A percentile compares a stretch with the other conserved stretches of the same genome.
Conservation (phyloP, 352 stramenopile species). For the Paralagenidium karlingii region DNA sequence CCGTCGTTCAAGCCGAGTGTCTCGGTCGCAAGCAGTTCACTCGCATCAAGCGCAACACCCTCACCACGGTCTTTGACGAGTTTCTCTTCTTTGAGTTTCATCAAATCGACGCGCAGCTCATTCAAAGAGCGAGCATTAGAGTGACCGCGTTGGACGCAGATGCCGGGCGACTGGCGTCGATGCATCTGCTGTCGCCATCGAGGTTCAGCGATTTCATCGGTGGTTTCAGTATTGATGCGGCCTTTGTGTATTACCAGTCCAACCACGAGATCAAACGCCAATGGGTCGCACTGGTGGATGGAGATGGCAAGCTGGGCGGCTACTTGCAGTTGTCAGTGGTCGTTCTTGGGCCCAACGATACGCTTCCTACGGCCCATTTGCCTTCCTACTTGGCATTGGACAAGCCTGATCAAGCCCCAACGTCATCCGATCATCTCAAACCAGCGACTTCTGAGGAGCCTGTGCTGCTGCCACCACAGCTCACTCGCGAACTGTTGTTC, state of each 20-base stretch:
- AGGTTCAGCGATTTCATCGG: constrained; percentile 74
- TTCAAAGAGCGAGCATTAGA: constrained; percentile 64
- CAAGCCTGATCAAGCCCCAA: constrained; percentile 19
- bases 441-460: constrained; percentile 9
- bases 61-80: constrained; percentile 86
- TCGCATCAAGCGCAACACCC: constrained; percentile 68
- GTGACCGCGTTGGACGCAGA: constrained; percentile 80
- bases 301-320: no score
- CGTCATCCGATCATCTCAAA: not conserved
- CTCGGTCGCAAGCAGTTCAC: constrained; percentile 72
- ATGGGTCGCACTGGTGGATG: constrained; percentile 86
- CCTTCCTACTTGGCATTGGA: constrained; percentile 22
- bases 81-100: constrained; percentile 83
- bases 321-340: constrained; percentile 82
- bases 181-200: constrained; percentile 9
- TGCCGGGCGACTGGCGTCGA: constrained; percentile 14
- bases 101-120: constrained; percentile 55
- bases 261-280: constrained; percentile 83
- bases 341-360: constrained; percentile 76
- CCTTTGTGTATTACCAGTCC: constrained; percentile 72
- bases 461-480: constrained; percentile 66
- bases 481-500: constrained; percentile 56
- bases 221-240: constrained; percentile 73
- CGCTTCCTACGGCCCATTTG: constrained; percentile 46
- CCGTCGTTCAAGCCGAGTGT: constrained; percentile 77